A percentile compares a stretch with the other conserved stretches of the same genome.
Conservation (phyloP, 768 basidiomycete genomes). For the Termitomyces sp. region DNA sequence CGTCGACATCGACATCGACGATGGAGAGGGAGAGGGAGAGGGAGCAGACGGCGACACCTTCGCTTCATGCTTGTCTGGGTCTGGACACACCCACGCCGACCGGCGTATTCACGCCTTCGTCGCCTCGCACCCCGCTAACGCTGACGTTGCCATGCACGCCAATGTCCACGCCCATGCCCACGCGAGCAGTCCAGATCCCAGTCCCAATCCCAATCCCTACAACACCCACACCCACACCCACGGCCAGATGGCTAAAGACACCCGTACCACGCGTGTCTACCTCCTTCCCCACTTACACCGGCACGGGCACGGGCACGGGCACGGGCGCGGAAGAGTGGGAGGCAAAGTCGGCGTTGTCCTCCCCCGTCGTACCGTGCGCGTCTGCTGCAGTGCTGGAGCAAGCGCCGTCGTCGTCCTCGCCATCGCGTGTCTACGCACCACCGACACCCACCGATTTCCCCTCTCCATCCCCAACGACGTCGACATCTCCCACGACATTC, state of each 20-base stretch:
- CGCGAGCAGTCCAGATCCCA: too few species aligned
- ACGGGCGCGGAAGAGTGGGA: not conserved
- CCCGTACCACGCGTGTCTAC: not conserved
- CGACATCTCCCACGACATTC: too few species aligned
- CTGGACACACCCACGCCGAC: not conserved
- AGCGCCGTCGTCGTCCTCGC: not conserved
- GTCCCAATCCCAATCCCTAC: not conserved
- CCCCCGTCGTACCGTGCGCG: not conserved
- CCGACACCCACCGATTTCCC: not conserved
- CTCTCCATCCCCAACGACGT: not conserved
- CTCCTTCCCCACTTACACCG: not conserved
- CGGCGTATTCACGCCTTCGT: not conserved
- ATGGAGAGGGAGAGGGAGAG: not conserved
- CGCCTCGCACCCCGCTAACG: not conserved
- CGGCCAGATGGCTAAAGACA: too few species aligned
- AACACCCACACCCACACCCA: too few species aligned
- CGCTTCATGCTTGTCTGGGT: not conserved
- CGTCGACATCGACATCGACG: too few species aligned
- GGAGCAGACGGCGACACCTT: not conserved
- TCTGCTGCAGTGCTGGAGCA: not conserved
- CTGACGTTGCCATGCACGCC: not conserved
- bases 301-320: too few species aligned
- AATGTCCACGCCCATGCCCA: too few species aligned
- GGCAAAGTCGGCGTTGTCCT: not conserved
- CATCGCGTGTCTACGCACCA: not conserved